A percentile compares a stretch with the other conserved stretches of the same genome.
phyloP scores from a whole-genome alignment of 2,329 filamentous ascomycete genomes.

The Cladosporium sp. region DNA sequence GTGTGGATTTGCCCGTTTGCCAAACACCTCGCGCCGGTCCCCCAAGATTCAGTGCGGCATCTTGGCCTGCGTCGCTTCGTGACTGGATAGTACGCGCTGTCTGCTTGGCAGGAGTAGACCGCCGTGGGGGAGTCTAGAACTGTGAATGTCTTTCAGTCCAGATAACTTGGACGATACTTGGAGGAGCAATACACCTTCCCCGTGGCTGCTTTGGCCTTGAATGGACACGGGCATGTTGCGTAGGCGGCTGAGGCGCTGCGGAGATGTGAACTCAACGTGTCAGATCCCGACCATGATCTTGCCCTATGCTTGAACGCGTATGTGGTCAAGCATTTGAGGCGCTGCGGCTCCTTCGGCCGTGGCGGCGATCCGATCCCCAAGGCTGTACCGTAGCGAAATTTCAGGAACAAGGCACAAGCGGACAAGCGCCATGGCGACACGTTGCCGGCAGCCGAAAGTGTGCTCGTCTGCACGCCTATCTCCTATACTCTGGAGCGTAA shows the following conservation, averaged over 20 bases:
- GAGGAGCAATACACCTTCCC: background rate
- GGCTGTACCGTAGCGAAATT: conserved; percentile 9
- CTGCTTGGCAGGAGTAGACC: conserved; percentile 1
- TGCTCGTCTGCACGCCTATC: background rate
- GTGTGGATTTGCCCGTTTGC: background rate
- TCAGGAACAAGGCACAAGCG: conserved; percentile 7
- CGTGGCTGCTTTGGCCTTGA: background rate
- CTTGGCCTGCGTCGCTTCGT: conserved; percentile 2
- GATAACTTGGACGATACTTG: background rate
- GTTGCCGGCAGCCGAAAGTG: conserved; percentile 6
- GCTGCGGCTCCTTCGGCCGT: conserved; percentile 8
- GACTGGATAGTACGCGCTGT: background rate
- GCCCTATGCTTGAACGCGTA: conserved; percentile 7
- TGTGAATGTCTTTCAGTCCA: background rate
- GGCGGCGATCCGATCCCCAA: conserved; percentile 4
- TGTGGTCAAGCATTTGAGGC: conserved; percentile 7
- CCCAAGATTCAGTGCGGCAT: background rate
- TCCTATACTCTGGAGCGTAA: background rate
- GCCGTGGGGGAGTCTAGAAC: background rate
- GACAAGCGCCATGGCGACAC: background rate
- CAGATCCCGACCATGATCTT: background rate
- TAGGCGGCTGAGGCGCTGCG: conserved; percentile 10
- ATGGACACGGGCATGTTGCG: background rate
- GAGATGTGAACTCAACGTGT: background rate
- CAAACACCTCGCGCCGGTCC: background rate